Evolutionary conservation across 805 yeast species (phyloP).

Genomic region (Candida parachauliodes): DNA sequence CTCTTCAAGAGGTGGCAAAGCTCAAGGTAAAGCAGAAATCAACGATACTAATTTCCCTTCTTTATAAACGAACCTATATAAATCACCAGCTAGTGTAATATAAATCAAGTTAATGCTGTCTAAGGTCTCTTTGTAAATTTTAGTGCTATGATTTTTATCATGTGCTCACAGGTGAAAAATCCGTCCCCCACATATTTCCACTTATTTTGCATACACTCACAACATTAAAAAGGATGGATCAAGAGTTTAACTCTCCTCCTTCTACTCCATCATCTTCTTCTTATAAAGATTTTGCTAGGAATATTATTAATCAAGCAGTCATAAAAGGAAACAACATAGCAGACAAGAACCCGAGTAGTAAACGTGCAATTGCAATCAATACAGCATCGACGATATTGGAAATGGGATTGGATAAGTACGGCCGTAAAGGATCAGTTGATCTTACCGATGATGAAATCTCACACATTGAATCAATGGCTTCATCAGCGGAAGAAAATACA

Average conservation of each 20-base stretch:
- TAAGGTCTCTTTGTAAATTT: neutral
- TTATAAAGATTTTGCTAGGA: slow-evolving; percentile 8
- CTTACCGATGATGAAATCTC: slow-evolving; percentile 27
- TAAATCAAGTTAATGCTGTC: neutral
- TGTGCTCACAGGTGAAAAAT: slow-evolving; percentile 3
- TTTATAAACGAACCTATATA: slow-evolving; percentile 29
- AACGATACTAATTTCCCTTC: slow-evolving; percentile 77
- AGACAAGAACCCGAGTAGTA: slow-evolving; percentile 21
- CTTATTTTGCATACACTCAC: too few relatives aligned
- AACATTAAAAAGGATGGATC: neutral
- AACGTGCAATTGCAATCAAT: slow-evolving; percentile 33
- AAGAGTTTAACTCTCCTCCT: neutral
- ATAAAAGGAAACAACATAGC: slow-evolving; percentile 11
- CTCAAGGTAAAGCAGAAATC: slow-evolving; percentile 34
- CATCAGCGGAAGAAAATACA: slow-evolving; percentile 23
- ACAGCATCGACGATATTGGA: slow-evolving; percentile 34
- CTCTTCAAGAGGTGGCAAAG: slow-evolving; percentile 47
- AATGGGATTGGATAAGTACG: slow-evolving; percentile 26
- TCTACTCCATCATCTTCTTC: slow-evolving; percentile 5
- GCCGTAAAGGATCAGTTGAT: slow-evolving; percentile 4
- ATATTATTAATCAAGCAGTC: slow-evolving; percentile 8
- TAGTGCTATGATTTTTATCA: slow-evolving; percentile 2
- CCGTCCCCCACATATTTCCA: neutral
- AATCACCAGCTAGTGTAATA: neutral
- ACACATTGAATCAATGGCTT: slow-evolving; percentile 24